Percentiles rank a stretch among this genome's conserved stretches.
These are phyloP conservation scores for Mycena chlorophos DNA, from an alignment of 768 basidiomycete genomes.

Conservation along the genomic window DNA sequence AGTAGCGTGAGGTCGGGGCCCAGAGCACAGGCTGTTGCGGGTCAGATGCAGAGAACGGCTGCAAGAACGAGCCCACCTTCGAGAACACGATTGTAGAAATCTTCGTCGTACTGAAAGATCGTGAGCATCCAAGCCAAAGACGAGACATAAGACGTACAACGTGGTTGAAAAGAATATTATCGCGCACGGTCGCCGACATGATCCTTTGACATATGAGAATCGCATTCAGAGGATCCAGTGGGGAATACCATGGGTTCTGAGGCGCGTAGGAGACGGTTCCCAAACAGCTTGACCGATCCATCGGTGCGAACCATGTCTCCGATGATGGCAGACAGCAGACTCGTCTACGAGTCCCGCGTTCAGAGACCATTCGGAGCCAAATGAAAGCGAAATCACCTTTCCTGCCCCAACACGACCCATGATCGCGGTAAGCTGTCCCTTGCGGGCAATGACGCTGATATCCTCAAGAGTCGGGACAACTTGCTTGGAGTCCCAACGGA, in stretches of 20 bases:
- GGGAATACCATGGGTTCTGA: slow-evolving; percentile 75
- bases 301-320: slow-evolving; percentile 83
- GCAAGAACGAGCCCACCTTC: slow-evolving; percentile 51
- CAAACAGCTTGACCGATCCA: slow-evolving; percentile 69
- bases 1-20: slow-evolving; percentile 77
- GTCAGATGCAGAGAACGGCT: not conserved
- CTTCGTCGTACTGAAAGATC: slow-evolving; percentile 69
- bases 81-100: slow-evolving; percentile 78
- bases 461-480: slow-evolving; percentile 69
- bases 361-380: not conserved
- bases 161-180: slow-evolving; percentile 92
- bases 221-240: slow-evolving; percentile 1
- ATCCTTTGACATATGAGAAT: slow-evolving; percentile 66
- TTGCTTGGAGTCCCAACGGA: slow-evolving; percentile 69
- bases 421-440: slow-evolving; percentile 83
- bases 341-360: too few relatives aligned
- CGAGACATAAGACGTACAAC: slow-evolving; percentile 21
- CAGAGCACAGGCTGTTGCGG: slow-evolving; percentile 75
- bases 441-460: slow-evolving; percentile 71
- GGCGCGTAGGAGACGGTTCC: slow-evolving; percentile 80
- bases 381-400: slow-evolving; percentile 51
- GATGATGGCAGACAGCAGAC: slow-evolving; percentile 75
- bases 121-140: not conserved
- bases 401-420: slow-evolving; percentile 90
- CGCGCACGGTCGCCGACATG: slow-evolving; percentile 79